Evolutionary conservation across 192 early-diverging fungal genomes (phyloP), one percentile per base, ranked within the genome.

Genomic region (Podila epigama): DNA sequence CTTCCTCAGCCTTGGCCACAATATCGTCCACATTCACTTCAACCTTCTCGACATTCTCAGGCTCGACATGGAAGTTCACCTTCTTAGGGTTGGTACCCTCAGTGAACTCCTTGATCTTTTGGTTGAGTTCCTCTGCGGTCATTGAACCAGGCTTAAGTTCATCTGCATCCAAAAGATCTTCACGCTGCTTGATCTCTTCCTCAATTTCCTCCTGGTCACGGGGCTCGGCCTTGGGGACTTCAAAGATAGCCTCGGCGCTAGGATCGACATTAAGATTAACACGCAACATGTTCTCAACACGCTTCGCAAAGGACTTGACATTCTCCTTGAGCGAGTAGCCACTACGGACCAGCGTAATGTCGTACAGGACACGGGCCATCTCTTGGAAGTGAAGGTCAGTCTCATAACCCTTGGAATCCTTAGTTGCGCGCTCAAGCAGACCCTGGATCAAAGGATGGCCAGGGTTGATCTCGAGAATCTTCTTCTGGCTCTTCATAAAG

Each of bases 391-490:
- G 82, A 10, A 68, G 68, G 53, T 90, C 80, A 13, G 72, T 35
- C 34, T 84, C 79, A 51, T 48, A 68, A 11, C 13, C 66, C 60
- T 59, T 55, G 41, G 73, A 66, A 20, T 85, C 81, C 42, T 68
- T 75, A 51, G 85, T 77, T 6, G 79, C 81, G 44, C 80, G 81
- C 32, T 86, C 82, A 18, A 90, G 66, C 42, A 92, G 57, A 15
- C 81, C 75, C 11, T 80, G 31, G 25, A 92, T 86, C 40, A 92
- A 51, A 36, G 90, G 90, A 50, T 92, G 90, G 6, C 81, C 65
- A 13, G 89, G 89, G 66, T 92, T 92, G 67, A 92, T 86, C 59
- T 92, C 90, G 32, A 92, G 71, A 48, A 82, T 86, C 82, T 87
- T 90, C 77, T 91, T 91, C 58, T 86, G 84, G 58, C 81, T 77